phyloP scores from a whole-genome alignment of 78 protist species.

The Dictyostelium capitatum region DNA sequence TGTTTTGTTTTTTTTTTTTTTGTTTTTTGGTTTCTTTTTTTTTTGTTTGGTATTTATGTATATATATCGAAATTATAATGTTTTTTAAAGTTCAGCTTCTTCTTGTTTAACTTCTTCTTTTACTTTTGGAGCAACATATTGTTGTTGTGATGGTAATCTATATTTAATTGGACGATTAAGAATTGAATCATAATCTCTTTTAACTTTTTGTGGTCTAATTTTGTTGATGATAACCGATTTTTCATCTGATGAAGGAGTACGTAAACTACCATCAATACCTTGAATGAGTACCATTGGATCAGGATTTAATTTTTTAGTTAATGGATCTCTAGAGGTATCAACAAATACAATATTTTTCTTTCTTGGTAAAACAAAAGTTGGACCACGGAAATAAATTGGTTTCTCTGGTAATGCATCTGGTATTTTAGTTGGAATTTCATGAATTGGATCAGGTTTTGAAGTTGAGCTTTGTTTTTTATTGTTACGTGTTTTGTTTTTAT shows the following conservation, averaged over 20 bases:
- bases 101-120: no score
- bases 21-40: no score
- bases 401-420: slow-evolving; percentile 48
- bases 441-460: slow-evolving; percentile 50
- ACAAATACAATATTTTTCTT: slow-evolving; percentile 58
- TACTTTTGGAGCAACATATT: no score
- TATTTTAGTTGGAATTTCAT: slow-evolving; percentile 40
- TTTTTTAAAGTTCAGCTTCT: no score
- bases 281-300: slow-evolving; percentile 75
- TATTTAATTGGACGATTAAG: background rate
- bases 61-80: no score
- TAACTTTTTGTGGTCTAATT: slow-evolving; percentile 34
- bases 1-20: no score
- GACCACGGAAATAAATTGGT: slow-evolving; percentile 72
- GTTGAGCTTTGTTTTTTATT: background rate
- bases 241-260: slow-evolving; percentile 64
- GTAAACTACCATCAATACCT: slow-evolving; percentile 76
- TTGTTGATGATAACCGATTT: slow-evolving; percentile 3
- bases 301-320: slow-evolving; percentile 51
- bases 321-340: slow-evolving; percentile 60
- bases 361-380: slow-evolving; percentile 41
- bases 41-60: no score
- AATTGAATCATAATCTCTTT: slow-evolving; percentile 29
- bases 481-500: background rate
- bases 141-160: slow-evolving; percentile 5